These are phyloP conservation scores for Ophiostoma piceae DNA, from an alignment of 2,329 filamentous ascomycete genomes.

Conservation along the genomic window DNA sequence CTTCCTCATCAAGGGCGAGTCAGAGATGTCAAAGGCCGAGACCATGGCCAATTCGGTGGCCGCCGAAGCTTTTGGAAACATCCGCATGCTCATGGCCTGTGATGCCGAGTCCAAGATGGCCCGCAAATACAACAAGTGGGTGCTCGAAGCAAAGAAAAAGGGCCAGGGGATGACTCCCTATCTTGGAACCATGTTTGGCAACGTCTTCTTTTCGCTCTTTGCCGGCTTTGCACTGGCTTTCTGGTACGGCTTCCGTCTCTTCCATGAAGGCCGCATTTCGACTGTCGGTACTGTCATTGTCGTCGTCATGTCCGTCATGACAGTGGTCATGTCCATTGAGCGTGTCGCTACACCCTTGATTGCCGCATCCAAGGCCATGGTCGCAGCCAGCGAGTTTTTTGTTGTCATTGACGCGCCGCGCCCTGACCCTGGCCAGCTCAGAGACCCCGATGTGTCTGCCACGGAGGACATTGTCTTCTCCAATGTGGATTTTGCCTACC, in stretches of 20 bases:
- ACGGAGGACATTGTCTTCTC: conserved; percentile 55
- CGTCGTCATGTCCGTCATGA: conserved; percentile 54
- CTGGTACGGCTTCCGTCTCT: conserved; percentile 56
- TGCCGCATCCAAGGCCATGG: conserved; percentile 53
- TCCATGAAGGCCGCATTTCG: conserved; percentile 42
- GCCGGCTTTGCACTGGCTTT: conserved; percentile 54
- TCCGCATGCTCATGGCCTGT: conserved; percentile 59
- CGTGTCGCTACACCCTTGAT: conserved; percentile 54
- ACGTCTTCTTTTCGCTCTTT: conserved; percentile 52
- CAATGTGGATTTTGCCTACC: conserved; percentile 68
- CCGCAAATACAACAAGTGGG: conserved; percentile 50
- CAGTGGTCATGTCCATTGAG: conserved; percentile 53
- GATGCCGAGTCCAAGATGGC: conserved; percentile 54
- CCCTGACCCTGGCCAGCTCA: conserved; percentile 39
- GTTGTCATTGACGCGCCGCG: conserved; percentile 47
- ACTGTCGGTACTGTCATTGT: conserved; percentile 52
- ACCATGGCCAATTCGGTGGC: conserved; percentile 55
- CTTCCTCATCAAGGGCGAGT: conserved; percentile 50
- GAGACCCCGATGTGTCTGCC: conserved; percentile 46
- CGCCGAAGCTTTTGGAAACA: conserved; percentile 54
- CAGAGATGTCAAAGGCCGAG: conserved; percentile 46
- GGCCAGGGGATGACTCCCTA: conserved; percentile 48
- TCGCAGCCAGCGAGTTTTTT: conserved; percentile 55
- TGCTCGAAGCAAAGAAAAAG: conserved; percentile 49
- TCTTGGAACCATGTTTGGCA: conserved; percentile 48